Base-by-base conservation (phyloP, 208 protist genomes). In the Trypanosoma lewisi region DNA sequence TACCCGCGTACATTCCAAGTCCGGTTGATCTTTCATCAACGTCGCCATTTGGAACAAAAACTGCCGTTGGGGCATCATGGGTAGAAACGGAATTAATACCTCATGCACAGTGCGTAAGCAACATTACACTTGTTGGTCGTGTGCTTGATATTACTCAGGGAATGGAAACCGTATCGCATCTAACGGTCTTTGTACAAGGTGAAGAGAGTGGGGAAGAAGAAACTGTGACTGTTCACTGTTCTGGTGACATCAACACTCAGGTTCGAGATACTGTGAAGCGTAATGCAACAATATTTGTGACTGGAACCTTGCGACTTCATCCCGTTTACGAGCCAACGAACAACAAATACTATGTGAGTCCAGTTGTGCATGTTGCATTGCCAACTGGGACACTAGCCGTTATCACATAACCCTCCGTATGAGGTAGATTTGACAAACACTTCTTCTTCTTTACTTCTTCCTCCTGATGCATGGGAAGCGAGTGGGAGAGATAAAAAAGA, bases 1-100 rank as follows among this genome's bases (percentile, higher is more conserved):
- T 96, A 36, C 87, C 90, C 2, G 83, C 83, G 2, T 96, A 92
- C 66, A 85, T 96, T 37, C 90, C 90, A 11, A 96, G 87, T 47
- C 90, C 90, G 2, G 90, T 96, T 2, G 87, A 96, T 67, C 75
- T 96, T 42, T 77, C 85, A 19, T 81, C 85, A 58, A 94, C 90
- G 9, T 75, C 79, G 4, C 90, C 90, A 16, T 96, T 94, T 73
- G 76, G 81, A 37, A 70, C 67, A 7, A 54, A 69, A 27, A 37
- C 39, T 21, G 36, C 58, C 25, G 30, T 74, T 37, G 30, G 33
- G 25, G 49, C 63, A 27, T 77, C 71, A 41, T 96, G 90, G 90
- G 52, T 67, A 17, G 86, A 93, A 25, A 85, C 82, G 30, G 79
- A 92, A 39, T 44, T 96, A 49, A 73, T 78, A 12, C 80, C 80